phyloP scores from a whole-genome alignment of 495 filamentous ascomycete genomes.

The Penicillium chermesinum region DNA sequence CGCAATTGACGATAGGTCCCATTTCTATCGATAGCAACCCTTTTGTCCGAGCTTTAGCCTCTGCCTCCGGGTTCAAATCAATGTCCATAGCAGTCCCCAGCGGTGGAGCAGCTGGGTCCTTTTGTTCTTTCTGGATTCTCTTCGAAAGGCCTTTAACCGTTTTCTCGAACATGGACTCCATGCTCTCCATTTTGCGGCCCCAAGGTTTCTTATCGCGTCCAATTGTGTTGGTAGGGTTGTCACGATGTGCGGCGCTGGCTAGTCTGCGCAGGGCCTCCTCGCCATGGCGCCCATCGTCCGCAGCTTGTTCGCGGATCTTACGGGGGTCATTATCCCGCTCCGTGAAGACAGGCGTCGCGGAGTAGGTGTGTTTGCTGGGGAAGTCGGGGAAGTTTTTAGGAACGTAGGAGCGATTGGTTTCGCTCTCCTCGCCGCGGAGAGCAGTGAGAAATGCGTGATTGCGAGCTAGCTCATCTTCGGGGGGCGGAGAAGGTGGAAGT shows the following conservation, averaged over 20 bases:
- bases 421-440: constrained; percentile 49
- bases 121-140: constrained; percentile 25
- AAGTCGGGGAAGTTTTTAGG: constrained; percentile 65
- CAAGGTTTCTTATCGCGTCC: constrained; percentile 41
- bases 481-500: constrained; percentile 43
- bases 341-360: constrained; percentile 59
- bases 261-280: constrained; percentile 70
- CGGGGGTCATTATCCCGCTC: constrained; percentile 63
- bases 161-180: constrained; percentile 49
- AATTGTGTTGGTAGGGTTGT: constrained; percentile 33
- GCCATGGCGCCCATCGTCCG: constrained; percentile 65
- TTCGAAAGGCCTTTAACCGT: constrained; percentile 37
- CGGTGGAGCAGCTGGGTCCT: neutral
- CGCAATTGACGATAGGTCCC: constrained; percentile 46
- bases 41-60: constrained; percentile 27
- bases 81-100: constrained; percentile 30
- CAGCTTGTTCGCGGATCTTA: constrained; percentile 66
- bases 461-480: constrained; percentile 37
- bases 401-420: constrained; percentile 48
- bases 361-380: constrained; percentile 70
- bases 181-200: constrained; percentile 38
- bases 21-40: constrained; percentile 33
- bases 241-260: constrained; percentile 46
- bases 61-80: constrained; percentile 27
- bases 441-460: constrained; percentile 47